Percentiles rank a stretch among this genome's conserved stretches.
These are phyloP conservation scores for Rhododendron ovatum DNA, from an alignment of 148 eudicot genomes.

Conservation along the genomic window DNA sequence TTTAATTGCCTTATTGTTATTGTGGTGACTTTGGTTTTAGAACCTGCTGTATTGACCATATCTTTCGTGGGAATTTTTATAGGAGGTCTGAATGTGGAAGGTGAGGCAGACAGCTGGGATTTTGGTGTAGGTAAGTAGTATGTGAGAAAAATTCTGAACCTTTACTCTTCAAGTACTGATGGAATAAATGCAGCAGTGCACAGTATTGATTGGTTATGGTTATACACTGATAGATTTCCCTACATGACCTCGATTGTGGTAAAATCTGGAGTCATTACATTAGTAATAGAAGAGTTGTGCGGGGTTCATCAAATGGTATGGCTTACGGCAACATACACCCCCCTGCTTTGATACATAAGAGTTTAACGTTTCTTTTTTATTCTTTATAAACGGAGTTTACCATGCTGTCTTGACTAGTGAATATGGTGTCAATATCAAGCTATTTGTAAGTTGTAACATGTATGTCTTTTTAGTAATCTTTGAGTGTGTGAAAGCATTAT, in stretches of 20 bases:
- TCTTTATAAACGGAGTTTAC: neutral
- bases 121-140: conserved; percentile 76
- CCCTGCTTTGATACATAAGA: neutral
- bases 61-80: conserved; percentile 5
- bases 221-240: neutral
- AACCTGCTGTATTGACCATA: neutral
- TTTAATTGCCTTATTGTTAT: neutral
- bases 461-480: neutral
- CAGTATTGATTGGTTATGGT: neutral
- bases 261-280: neutral
- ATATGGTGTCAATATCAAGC: neutral
- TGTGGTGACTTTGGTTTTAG: neutral
- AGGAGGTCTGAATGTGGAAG: conserved; percentile 98
- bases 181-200: neutral
- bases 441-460: neutral
- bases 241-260: neutral
- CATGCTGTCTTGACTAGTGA: neutral
- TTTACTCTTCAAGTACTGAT: neutral
- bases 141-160: neutral
- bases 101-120: conserved; percentile 97
- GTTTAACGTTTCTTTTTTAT: neutral
- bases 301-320: neutral
- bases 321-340: neutral
- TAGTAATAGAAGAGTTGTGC: neutral
- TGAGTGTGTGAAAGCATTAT: neutral